Conservation (phyloP, 176 grass and related monocot genomes). For the Oryza officinalis region DNA sequence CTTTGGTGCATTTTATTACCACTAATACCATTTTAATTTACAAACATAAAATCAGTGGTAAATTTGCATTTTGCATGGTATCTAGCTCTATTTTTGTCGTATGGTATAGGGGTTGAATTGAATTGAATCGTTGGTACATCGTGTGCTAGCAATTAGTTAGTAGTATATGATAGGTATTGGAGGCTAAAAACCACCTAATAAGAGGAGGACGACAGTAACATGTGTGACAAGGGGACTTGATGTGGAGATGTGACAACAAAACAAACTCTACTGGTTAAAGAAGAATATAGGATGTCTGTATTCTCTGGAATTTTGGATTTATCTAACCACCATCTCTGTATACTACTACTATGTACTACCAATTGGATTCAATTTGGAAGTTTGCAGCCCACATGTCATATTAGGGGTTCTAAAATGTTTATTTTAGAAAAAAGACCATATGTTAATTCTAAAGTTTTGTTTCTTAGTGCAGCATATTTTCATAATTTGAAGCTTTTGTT, state of each 20-base stretch:
- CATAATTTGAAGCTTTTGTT: neutral
- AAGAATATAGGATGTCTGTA: neutral
- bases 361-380: neutral
- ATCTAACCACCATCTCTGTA: constrained; percentile 6
- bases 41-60: neutral
- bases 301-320: constrained; percentile 26
- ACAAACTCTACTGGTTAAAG: constrained; percentile 26
- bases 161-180: constrained; percentile 16
- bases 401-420: neutral
- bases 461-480: neutral
- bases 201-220: constrained; percentile 2
- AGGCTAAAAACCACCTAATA: neutral
- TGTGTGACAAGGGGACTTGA: neutral
- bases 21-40: neutral
- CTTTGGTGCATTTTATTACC: neutral
- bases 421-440: neutral
- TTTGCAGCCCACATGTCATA: neutral
- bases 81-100: constrained; percentile 7
- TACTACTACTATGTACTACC: neutral
- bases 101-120: neutral
- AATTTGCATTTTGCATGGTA: constrained; percentile 6
- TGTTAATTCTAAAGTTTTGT: neutral
- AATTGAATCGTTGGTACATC: constrained; percentile 15
- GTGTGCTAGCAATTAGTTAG: neutral
- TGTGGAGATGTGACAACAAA: constrained; percentile 21